Evolutionary conservation across 179 eudicot genomes (phyloP).

Genomic region (Beta corolliflora): DNA sequence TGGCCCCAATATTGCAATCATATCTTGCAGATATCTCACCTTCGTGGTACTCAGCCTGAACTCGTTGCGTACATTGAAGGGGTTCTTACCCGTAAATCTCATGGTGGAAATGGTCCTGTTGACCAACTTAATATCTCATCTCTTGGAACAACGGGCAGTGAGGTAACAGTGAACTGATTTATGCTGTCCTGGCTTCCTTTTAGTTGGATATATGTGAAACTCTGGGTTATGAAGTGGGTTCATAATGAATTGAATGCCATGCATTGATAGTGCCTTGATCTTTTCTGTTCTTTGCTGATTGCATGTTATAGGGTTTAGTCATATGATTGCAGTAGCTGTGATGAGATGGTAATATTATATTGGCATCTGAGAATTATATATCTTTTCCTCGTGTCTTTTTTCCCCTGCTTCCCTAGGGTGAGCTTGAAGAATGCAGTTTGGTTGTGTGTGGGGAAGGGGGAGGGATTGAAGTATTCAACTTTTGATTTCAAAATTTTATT

Average conservation of each 20-base stretch:
- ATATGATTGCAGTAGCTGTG: background rate
- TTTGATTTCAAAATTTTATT: too few relatives aligned
- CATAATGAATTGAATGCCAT: background rate
- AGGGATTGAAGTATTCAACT: background rate
- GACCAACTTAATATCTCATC: slow-evolving; percentile 61
- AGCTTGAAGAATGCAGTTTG: background rate
- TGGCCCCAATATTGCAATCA: slow-evolving; percentile 98
- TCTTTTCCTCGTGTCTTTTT: background rate
- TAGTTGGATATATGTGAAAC: too few relatives aligned
- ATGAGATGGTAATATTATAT: background rate
- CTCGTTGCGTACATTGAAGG: slow-evolving; percentile 79
- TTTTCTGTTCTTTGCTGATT: background rate
- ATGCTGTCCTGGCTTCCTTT: background rate
- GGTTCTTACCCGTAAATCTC: slow-evolving; percentile 67
- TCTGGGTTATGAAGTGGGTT: background rate
- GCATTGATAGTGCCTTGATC: background rate
- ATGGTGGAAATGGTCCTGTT: slow-evolving; percentile 55
- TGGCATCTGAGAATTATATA: background rate
- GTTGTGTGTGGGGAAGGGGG: background rate
- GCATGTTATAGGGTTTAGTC: background rate
- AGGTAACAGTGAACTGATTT: slow-evolving; percentile 43
- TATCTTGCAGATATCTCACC: slow-evolving; percentile 91
- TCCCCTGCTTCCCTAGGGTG: background rate
- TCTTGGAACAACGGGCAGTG: slow-evolving; percentile 38
- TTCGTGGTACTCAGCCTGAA: slow-evolving; percentile 76